Conservation (phyloP, 768 basidiomycete genomes). For the Kwoniella sp. region DNA sequence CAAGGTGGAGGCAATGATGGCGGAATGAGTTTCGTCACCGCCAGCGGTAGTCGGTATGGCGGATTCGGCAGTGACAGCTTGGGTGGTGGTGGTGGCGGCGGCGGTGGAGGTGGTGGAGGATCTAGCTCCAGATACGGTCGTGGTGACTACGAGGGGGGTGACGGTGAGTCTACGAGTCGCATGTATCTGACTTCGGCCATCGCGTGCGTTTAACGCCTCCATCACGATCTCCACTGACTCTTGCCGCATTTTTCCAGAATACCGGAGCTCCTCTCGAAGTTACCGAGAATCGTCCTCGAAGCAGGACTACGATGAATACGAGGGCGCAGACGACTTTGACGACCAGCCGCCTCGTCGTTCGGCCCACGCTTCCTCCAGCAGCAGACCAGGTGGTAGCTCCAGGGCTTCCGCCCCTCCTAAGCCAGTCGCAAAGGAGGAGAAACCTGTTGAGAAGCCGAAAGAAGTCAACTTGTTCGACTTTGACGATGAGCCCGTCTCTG, state of each 20-base stretch:
- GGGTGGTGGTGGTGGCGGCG: slow-evolving; percentile 53
- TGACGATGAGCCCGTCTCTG: slow-evolving; percentile 62
- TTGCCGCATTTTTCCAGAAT: slow-evolving; percentile 13
- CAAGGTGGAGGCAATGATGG: slow-evolving; percentile 82
- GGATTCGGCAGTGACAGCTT: slow-evolving; percentile 68
- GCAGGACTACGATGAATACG: slow-evolving; percentile 83
- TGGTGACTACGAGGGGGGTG: slow-evolving; percentile 46
- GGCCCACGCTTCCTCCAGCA: slow-evolving; percentile 23
- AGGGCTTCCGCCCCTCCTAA: slow-evolving; percentile 35
- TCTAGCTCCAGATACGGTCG: slow-evolving; percentile 45
- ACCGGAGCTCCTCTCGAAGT: slow-evolving; percentile 40
- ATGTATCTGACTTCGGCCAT: background rate
- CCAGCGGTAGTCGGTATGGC: slow-evolving; percentile 65
- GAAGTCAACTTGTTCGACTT: slow-evolving; percentile 79
- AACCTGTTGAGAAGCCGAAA: slow-evolving; percentile 59
- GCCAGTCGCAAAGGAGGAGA: slow-evolving; percentile 45
- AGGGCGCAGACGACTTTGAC: slow-evolving; percentile 90
- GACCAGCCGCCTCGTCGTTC: slow-evolving; percentile 54
- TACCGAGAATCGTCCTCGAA: slow-evolving; percentile 19
- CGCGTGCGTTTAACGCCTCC: background rate
- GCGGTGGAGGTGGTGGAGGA: slow-evolving; percentile 49
- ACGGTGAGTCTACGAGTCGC: slow-evolving; percentile 35
- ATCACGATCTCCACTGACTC: too few relatives aligned
- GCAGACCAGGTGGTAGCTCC: slow-evolving; percentile 16
- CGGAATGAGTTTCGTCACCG: slow-evolving; percentile 64